Base-by-base conservation (phyloP, 768 basidiomycete species). In the Kwoniella pini region DNA sequence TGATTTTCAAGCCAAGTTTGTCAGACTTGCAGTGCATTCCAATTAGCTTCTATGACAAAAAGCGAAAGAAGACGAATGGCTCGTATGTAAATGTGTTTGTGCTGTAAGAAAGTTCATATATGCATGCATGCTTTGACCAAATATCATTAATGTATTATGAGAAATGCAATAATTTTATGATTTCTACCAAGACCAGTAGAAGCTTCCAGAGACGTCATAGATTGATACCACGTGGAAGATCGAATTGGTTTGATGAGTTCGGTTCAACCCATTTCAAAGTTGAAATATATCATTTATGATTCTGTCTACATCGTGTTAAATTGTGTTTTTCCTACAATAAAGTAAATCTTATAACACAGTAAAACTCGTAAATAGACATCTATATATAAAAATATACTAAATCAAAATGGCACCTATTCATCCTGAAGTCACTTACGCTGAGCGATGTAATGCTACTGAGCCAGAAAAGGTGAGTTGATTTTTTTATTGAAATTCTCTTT, bases 381-480 rank as follows among this genome's bases (percentile, higher is more conserved):
- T 17, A 48, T n/a, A 30, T 4, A 43, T 2, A 45, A 39, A 36
- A 57, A 36, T 7, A 36, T 15, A 42, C n/a, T 4, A 44, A 43
- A 15, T 0, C 27, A 54, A 60, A 61, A 77, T 74, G 73, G 64
- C 65, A 40, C 61, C 65, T 59, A 60, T 68, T 17, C 90, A 91
- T 79, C 94, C 94, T 36, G 92, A 96, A 80, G 82, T 95, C 33
- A 83, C 93, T 1, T 98, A 94, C 92, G 94, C 95, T 45, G 94
- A 98, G 80, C 86, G 95, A 69, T 90, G 88, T 82, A 88, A 86
- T 39, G 83, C 79, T 15, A 71, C 81, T 11, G 84, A 81, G 13
- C 82, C 85, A 30, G 83, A 82, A 46, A 93, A 93, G 83, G 93
- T 90, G 45, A 40, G 77, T 65, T 72, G 50, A 22, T 10, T 21